These are phyloP conservation scores for Talinum fruticosum DNA, from an alignment of 148 eudicot species.

Conservation along the genomic window DNA sequence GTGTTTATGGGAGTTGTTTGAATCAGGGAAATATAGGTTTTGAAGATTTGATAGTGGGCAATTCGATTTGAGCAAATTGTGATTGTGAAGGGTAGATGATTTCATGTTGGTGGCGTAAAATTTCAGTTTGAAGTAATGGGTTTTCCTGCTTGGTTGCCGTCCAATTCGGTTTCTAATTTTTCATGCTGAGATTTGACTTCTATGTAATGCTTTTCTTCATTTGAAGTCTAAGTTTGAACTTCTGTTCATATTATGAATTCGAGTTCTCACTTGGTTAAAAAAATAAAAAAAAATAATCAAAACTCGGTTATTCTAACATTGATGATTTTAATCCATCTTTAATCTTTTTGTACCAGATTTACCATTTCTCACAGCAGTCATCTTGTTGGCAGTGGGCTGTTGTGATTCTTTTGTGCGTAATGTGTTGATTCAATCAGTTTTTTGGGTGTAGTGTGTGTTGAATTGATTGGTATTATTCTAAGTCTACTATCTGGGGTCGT, in stretches of 20 bases:
- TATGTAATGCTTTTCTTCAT: background rate
- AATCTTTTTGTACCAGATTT: too few relatives aligned
- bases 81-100: background rate
- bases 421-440: too few relatives aligned
- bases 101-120: background rate
- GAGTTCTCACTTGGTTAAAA: background rate
- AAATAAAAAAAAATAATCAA: too few relatives aligned
- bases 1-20: background rate
- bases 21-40: constrained; percentile 1
- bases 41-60: background rate
- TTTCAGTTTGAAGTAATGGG: background rate
- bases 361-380: too few relatives aligned
- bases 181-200: constrained; percentile 11
- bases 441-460: background rate
- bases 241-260: background rate
- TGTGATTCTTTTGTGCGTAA: too few relatives aligned
- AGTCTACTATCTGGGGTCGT: too few relatives aligned
- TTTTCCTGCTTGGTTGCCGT: background rate
- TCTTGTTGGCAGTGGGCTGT: background rate
- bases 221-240: background rate
- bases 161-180: background rate
- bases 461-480: too few relatives aligned
- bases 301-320: background rate
- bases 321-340: too few relatives aligned
- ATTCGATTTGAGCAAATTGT: background rate